A percentile compares a stretch with the other conserved stretches of the same genome.
Evolutionary conservation across 1,284 basidiomycete genomes (phyloP).

Genomic region (Cryptococcus hybrid): DNA sequence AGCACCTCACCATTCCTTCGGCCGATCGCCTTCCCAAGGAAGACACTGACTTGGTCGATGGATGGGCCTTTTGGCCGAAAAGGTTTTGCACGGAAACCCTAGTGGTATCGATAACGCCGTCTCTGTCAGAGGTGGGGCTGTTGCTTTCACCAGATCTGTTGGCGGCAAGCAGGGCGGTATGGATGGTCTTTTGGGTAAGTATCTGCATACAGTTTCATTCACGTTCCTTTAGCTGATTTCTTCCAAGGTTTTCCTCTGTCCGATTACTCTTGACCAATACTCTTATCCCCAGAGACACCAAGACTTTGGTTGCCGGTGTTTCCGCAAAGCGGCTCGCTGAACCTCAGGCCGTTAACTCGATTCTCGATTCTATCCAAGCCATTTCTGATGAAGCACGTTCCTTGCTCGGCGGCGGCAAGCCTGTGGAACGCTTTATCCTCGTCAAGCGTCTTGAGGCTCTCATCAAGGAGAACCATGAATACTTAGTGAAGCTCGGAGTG

Average conservation of each 20-base stretch:
- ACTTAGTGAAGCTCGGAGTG: constrained; percentile 86
- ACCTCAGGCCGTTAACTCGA: constrained; percentile 69
- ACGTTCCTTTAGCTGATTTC: not conserved
- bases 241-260: constrained; percentile 61
- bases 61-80: constrained; percentile 95
- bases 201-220: not conserved
- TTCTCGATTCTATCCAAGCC: constrained; percentile 73
- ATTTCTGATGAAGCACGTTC: constrained; percentile 77
- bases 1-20: constrained; percentile 45
- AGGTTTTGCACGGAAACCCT: constrained; percentile 95
- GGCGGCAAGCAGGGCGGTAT: constrained; percentile 74
- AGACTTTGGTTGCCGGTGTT: constrained; percentile 88
- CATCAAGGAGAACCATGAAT: constrained; percentile 84
- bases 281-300: constrained; percentile 88
- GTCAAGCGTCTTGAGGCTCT: constrained; percentile 56
- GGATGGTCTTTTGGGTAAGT: constrained; percentile 78
- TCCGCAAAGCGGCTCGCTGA: constrained; percentile 56
- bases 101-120: constrained; percentile 98
- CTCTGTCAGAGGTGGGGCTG: constrained; percentile 86
- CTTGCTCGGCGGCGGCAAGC: constrained; percentile 63
- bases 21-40: constrained; percentile 58
- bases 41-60: constrained; percentile 77
- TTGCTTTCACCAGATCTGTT: constrained; percentile 82
- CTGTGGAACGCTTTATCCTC: constrained; percentile 57
- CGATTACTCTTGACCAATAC: constrained; percentile 91